Evolutionary conservation across 75 land plant species (phyloP), one percentile per base, ranked within the genome.

Genomic region (Cryptomeria japonica): DNA sequence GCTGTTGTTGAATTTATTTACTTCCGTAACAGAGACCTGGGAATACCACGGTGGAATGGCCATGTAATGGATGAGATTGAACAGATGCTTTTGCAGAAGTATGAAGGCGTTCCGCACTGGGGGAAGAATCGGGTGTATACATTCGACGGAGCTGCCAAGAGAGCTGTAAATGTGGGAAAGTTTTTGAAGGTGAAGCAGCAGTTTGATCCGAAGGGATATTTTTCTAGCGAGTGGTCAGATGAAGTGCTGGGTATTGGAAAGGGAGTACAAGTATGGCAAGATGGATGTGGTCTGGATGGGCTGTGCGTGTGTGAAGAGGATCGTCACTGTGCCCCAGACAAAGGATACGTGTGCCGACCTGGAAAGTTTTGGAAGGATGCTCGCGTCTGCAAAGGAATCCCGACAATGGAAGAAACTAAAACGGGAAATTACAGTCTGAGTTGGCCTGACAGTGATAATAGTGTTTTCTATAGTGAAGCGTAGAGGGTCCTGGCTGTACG

Each of bases 61-160:
- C 88, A 90, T n/a, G 76, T 86, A 25, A 34, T 82, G 39, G 90
- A 88, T 19, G 91, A 90, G 83, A 86, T 90, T 1, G 91, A 90
- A 37, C 90, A 90, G 90, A 86, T 90, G 90, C 56, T 80, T 36
- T 42, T 90, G 68, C 46, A 77, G 47, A 88, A 88, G 49, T 90
- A 86, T 22, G 87, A 36, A 32, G 91, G 90, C 32, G 37, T 36
- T 55, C 91, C 88, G 6, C 91, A 91, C 85, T 91, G 55, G 91
- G 91, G 91, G 83, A 91, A 91, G 88, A 91, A 91, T 77, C 41
- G 90, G 58, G 49, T 77, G 38, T 25, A 82, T 34, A 80, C 84
- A 13, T 91, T 91, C n/a, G 31, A 55, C 3, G 87, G 80, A 14
- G 22, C 42, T n/a, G 56, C 37, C 3, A 44, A 84, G 34, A 61